Evolutionary conservation across 1,139 yeast genomes (phyloP).

Genomic region (Yamadazyma spencermartinsiae): DNA sequence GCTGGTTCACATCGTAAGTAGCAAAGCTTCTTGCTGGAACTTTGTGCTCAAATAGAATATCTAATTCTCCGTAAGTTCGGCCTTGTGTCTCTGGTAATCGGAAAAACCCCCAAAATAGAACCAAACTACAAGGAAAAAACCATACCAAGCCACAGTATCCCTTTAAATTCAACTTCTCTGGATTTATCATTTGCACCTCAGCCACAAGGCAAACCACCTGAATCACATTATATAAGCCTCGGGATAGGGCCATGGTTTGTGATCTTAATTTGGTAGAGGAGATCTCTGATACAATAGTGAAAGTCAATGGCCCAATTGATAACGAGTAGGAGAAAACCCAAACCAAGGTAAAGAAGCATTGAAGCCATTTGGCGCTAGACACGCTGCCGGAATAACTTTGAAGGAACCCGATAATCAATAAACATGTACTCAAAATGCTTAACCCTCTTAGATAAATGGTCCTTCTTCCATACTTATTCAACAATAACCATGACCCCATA

Average conservation of each 20-base stretch:
- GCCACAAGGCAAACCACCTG: constrained; percentile 17
- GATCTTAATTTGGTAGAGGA: constrained; percentile 23
- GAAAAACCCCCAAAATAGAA: constrained; percentile 20
- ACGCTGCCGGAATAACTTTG: constrained; percentile 21
- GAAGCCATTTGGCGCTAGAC: constrained; percentile 19
- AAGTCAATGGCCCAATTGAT: constrained; percentile 24
- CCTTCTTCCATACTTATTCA: constrained; percentile 21
- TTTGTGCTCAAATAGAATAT: constrained; percentile 18
- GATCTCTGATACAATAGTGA: constrained; percentile 21
- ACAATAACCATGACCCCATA: constrained; percentile 21
- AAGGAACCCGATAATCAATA: constrained; percentile 28
- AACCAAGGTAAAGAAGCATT: constrained; percentile 18
- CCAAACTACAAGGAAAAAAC: constrained; percentile 36
- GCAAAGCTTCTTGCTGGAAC: constrained; percentile 19
- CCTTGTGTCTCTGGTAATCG: constrained; percentile 23
- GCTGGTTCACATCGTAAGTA: background rate
- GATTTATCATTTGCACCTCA: constrained; percentile 23
- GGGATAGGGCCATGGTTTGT: constrained; percentile 22
- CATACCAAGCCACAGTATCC: constrained; percentile 25
- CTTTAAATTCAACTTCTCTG: constrained; percentile 19
- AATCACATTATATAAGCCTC: constrained; percentile 18
- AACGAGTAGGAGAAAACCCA: constrained; percentile 22
- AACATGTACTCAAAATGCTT: constrained; percentile 18
- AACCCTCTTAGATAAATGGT: constrained; percentile 24
- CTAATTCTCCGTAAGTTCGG: constrained; percentile 23